These are phyloP conservation scores for Apiotrichum gamsii DNA, from an alignment of 1,284 basidiomycete genomes.

Conservation along the genomic window DNA sequence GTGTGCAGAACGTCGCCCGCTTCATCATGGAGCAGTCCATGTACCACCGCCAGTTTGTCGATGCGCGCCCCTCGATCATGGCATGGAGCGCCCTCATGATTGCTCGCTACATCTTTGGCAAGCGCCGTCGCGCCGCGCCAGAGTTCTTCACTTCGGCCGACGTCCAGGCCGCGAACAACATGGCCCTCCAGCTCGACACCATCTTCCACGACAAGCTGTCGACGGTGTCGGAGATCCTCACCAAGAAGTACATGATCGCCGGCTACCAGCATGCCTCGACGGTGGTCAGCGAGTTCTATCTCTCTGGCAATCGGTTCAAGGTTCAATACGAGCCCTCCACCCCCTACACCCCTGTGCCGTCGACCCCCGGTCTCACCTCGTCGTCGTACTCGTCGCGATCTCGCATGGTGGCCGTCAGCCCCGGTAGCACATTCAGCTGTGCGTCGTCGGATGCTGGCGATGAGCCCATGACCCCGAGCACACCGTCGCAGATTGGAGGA, in stretches of 20 bases:
- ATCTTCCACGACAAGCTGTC: constrained; percentile 78
- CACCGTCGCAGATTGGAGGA: constrained; percentile 37
- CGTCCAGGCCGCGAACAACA: constrained; percentile 36
- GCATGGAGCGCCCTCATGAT: constrained; percentile 82
- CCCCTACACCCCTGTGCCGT: constrained; percentile 28
- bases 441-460: constrained; percentile 46
- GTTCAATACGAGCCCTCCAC: constrained; percentile 38
- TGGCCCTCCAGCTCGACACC: constrained; percentile 74
- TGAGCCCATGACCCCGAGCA: constrained; percentile 46
- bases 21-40: constrained; percentile 98
- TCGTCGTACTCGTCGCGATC: constrained; percentile 32
- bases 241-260: constrained; percentile 94
- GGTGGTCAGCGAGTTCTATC: constrained; percentile 84
- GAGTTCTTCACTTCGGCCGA: constrained; percentile 10
- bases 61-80: constrained; percentile 75
- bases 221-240: constrained; percentile 82
- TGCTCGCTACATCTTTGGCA: constrained; percentile 77
- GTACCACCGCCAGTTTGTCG: constrained; percentile 92
- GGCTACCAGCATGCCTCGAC: constrained; percentile 93
- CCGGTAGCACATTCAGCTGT: constrained; percentile 36
- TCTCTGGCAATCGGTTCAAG: constrained; percentile 49
- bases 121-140: constrained; percentile 60
- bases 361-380: constrained; percentile 39
- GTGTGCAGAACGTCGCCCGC: constrained; percentile 87
- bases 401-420: constrained; percentile 24